Evolutionary conservation across 2,329 filamentous ascomycete species (phyloP).

Genomic region (Colletotrichum incanum): DNA sequence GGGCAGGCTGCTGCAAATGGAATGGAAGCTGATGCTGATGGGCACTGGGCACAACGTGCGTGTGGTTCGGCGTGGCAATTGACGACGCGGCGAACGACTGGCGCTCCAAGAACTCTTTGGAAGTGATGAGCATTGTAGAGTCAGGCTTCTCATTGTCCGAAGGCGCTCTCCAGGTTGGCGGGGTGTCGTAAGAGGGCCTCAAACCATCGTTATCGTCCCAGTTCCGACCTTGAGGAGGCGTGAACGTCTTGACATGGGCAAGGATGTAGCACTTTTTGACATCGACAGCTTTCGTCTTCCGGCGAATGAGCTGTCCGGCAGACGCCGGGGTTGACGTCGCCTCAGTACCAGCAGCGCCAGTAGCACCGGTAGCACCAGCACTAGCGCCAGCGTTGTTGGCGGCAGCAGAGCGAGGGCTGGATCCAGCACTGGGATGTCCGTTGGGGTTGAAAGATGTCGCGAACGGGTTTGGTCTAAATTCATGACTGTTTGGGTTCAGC

Average conservation of each 20-base stretch:
- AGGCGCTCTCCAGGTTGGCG: constrained; percentile 85
- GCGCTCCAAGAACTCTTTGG: constrained; percentile 85
- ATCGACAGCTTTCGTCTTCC: constrained; percentile 81
- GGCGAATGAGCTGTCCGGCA: constrained; percentile 72
- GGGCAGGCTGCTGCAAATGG: constrained; percentile 83
- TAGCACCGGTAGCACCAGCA: background rate
- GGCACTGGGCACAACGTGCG: constrained; percentile 79
- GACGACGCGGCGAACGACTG: constrained; percentile 70
- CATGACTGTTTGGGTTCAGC: constrained; percentile 77
- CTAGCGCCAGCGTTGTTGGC: constrained; percentile 64
- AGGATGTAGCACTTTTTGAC: constrained; percentile 77
- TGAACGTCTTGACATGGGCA: constrained; percentile 68
- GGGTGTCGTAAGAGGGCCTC: constrained; percentile 86
- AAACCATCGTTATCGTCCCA: constrained; percentile 87
- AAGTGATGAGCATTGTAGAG: constrained; percentile 77
- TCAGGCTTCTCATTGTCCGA: constrained; percentile 78
- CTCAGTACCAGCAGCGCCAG: constrained; percentile 7
- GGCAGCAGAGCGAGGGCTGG: constrained; percentile 78
- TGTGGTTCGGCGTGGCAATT: constrained; percentile 78
- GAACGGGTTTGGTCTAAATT: constrained; percentile 89
- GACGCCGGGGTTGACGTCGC: constrained; percentile 44
- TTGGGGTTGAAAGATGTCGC: constrained; percentile 87
- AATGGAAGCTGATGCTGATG: constrained; percentile 89
- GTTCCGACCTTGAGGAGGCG: constrained; percentile 69
- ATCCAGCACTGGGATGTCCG: constrained; percentile 74